Percentiles rank a stretch among this genome's conserved stretches.
phyloP scores from a whole-genome alignment of 257 asterid species.

The Primulina huaijiensis region DNA sequence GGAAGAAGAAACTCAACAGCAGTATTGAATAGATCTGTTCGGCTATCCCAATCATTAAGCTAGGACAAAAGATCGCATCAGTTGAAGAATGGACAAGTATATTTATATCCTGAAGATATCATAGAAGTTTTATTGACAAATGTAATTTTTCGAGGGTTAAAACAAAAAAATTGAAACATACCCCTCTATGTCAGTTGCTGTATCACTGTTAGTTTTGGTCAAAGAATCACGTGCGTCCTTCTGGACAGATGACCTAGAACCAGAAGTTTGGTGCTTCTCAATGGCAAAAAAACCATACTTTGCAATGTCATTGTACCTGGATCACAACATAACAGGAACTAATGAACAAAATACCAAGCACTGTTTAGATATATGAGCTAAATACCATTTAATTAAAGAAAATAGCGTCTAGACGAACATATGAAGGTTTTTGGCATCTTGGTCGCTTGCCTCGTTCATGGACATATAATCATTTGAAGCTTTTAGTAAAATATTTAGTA shows the following conservation, averaged over 20 bases:
- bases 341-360: conserved; percentile 17
- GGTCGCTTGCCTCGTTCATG: conserved; percentile 3
- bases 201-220: conserved; percentile 37
- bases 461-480: background rate
- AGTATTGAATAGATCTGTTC: conserved; percentile 88
- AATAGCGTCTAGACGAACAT: background rate
- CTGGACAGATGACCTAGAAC: conserved; percentile 38
- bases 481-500: background rate
- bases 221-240: conserved; percentile 34
- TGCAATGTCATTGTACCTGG: conserved; percentile 92
- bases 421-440: background rate
- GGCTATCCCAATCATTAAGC: conserved; percentile 61
- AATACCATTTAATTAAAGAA: background rate
- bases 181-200: conserved; percentile 72
- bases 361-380: conserved; percentile 9
- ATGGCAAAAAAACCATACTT: conserved; percentile 74
- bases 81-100: background rate
- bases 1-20: conserved; percentile 81
- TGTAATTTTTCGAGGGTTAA: conserved; percentile 10
- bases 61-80: background rate
- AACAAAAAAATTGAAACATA: conserved; percentile 27
- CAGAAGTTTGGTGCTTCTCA: conserved; percentile 40
- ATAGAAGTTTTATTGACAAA: background rate
- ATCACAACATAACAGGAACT: conserved; percentile 18
- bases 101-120: background rate